phyloP scores from a whole-genome alignment of 345 rosid genomes.

The Eutrema japonicum region DNA sequence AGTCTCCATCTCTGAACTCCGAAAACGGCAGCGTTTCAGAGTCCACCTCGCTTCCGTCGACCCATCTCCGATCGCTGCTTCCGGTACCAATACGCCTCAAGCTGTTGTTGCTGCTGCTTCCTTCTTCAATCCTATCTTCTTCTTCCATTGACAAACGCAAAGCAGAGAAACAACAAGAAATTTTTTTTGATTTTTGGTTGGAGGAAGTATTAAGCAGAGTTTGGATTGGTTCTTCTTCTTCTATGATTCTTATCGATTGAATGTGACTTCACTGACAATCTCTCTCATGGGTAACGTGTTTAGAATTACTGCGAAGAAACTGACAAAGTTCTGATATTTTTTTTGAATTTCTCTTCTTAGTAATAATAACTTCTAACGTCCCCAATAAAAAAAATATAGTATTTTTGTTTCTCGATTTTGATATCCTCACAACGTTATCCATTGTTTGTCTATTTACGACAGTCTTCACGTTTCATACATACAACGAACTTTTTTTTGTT shows the following conservation, averaged over 20 bases:
- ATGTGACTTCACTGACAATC: constrained; percentile 35
- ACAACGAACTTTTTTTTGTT: too few relatives aligned
- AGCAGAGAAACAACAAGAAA: not conserved
- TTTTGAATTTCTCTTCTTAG: not conserved
- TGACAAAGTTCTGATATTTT: constrained; percentile 11
- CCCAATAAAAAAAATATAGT: not conserved
- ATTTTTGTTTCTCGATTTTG: constrained; percentile 16
- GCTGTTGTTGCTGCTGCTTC: constrained; percentile 53
- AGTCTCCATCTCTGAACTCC: constrained; percentile 48
- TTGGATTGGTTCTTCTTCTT: constrained; percentile 21
- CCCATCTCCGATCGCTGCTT: constrained; percentile 86
- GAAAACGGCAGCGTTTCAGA: constrained; percentile 60
- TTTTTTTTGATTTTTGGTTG: constrained; percentile 28
- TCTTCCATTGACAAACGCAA: constrained; percentile 52
- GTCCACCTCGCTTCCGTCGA: constrained; percentile 86
- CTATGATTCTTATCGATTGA: constrained; percentile 19
- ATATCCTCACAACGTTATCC: constrained; percentile 35
- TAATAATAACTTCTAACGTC: not conserved
- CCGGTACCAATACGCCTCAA: constrained; percentile 48
- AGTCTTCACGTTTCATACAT: not conserved
- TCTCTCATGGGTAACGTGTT: constrained; percentile 31
- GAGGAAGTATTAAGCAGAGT: constrained; percentile 30
- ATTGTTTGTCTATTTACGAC: constrained; percentile 7
- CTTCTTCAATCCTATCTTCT: constrained; percentile 81
- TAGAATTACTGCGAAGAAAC: constrained; percentile 17